Percentiles rank a stretch among this genome's conserved stretches.
Evolutionary conservation across 495 filamentous ascomycete species (phyloP).

Genomic region (Podospora didyma): DNA sequence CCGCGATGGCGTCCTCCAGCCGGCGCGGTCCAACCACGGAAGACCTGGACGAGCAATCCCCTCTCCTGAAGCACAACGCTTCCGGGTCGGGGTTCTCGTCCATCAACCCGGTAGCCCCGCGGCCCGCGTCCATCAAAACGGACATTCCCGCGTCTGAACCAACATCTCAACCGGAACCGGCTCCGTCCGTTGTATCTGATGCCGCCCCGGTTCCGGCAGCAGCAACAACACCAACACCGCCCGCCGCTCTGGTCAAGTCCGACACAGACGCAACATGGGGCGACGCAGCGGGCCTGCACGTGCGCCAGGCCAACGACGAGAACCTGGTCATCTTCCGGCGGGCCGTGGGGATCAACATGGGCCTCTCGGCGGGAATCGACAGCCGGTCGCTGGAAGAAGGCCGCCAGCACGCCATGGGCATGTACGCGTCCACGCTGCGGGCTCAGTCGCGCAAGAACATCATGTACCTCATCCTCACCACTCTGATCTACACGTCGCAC

Average conservation of each 20-base stretch:
- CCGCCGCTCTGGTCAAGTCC: conserved; percentile 13
- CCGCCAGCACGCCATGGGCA: conserved; percentile 31
- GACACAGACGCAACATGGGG: conserved; percentile 32
- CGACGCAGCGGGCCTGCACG: conserved; percentile 34
- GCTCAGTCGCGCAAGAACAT: conserved; percentile 25
- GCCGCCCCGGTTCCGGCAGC: background rate
- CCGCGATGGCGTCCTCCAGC: no score
- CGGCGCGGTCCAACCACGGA: background rate
- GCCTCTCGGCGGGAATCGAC: conserved; percentile 6
- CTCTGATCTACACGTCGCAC: conserved; percentile 34
- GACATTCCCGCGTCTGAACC: no score
- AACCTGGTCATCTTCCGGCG: conserved; percentile 41
- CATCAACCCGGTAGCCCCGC: background rate
- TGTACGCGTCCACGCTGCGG: conserved; percentile 32
- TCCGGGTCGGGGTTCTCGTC: background rate
- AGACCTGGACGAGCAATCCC: background rate
- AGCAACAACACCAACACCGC: conserved; percentile 5
- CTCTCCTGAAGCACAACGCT: background rate
- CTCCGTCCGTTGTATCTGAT: no score
- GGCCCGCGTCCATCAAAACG: background rate
- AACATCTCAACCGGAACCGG: no score
- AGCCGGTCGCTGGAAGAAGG: conserved; percentile 36
- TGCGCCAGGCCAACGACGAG: conserved; percentile 39
- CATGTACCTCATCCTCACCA: conserved; percentile 20
- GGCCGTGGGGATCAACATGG: conserved; percentile 39